Evolutionary conservation across 495 filamentous ascomycete species (phyloP), one percentile per base, ranked within the genome.

Genomic region (Podospora pseudopauciseta): DNA sequence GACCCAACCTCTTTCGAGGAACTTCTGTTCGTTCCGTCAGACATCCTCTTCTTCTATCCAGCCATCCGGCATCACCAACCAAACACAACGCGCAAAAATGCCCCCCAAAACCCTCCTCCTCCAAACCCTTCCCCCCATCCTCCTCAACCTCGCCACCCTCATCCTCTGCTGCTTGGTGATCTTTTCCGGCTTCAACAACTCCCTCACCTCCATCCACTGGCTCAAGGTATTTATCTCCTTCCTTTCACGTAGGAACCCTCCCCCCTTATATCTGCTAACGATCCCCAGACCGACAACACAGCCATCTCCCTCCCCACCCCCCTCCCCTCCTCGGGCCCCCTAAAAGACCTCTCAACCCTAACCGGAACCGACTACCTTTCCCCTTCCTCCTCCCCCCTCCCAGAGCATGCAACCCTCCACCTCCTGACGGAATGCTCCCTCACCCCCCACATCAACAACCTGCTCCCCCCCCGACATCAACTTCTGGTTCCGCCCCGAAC

Each of bases 351-450:
- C 27, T 73, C 72, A 0, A 59, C 34, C 0, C 63, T 81, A 65
- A 68, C 77, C 1, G 72, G 74, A 15, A 68, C 64, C 18, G 78
- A 81, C 71, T 74, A 68, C 23, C 28, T 62, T 65, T 0, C 30
- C 30, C 39, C 78, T 28, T 20, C 71, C 2, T 72, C 70, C 5
- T 68, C 81, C n/a, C 74, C 75, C 11, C 68, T 78, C 62, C 70
- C 77, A 5, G 32, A 65, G n/a, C 71, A 57, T 23, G 79, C 77
- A 67, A 75, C 71, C 44, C 65, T 80, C 59, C 70, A 70, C 27
- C 72, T 81, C 11, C 66, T 81, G 55, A 77, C 80, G 9, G 63
- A 75, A 6, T 81, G 80, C 66, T 72, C 68, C 15, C 68, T 70
- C n/a, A 70, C 70, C 19, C 19, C 57, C 69, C 59, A 68, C 71